phyloP scores from a whole-genome alignment of 2,329 filamentous ascomycete species.

The Parasarocladium wereldwijsianum region DNA sequence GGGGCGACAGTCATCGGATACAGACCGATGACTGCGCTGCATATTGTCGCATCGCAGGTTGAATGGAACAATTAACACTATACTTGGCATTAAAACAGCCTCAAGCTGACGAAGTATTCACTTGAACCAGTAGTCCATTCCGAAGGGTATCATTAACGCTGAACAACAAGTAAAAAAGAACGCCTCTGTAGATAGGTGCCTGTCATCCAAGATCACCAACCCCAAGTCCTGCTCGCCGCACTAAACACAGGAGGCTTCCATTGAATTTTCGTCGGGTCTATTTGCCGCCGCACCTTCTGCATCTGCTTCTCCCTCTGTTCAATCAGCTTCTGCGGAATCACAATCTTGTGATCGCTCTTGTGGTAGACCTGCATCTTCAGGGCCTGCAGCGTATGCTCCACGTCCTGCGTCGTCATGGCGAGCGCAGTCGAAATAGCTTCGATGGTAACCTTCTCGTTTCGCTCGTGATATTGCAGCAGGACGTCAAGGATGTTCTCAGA shows the following conservation, averaged over 20 bases:
- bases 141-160: no score
- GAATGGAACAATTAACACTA: no score
- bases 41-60: no score
- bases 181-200: no score
- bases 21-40: no score
- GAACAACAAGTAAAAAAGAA: no score
- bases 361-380: conserved; percentile 92
- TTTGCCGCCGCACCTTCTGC: conserved; percentile 58
- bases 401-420: conserved; percentile 95
- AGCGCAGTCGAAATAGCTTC: conserved; percentile 66
- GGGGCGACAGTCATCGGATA: no score
- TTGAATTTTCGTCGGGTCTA: conserved; percentile 65
- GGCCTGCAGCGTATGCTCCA: conserved; percentile 86
- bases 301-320: conserved; percentile 68
- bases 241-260: conserved; percentile 97
- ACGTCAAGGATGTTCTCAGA: conserved; percentile 85
- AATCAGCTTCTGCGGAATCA: conserved; percentile 73
- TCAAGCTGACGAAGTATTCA: no score
- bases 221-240: conserved; percentile 83
- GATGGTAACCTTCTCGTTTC: conserved; percentile 62
- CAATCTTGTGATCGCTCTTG: conserved; percentile 92
- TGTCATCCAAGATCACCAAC: no score
- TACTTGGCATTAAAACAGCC: no score
- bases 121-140: no score
- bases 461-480: conserved; percentile 57